A percentile compares a stretch with the other conserved stretches of the same genome.
Evolutionary conservation across 768 basidiomycete genomes (phyloP).

Genomic region (Rhodotorula babjevae): DNA sequence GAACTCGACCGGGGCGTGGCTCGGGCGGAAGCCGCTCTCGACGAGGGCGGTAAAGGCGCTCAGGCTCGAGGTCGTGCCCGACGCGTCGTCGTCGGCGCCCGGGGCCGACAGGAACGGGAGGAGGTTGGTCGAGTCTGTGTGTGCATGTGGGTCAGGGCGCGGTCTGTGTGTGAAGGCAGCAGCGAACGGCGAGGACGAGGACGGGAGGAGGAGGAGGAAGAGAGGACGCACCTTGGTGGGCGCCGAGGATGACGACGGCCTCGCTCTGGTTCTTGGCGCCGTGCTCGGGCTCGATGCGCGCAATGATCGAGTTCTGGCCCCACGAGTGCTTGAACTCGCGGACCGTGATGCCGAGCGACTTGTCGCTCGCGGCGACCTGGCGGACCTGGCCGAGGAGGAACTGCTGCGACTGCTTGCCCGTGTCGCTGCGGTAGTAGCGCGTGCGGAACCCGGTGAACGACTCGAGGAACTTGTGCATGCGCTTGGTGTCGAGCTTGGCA

Average conservation of each 20-base stretch:
- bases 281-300: conserved; percentile 42
- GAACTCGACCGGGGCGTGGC: conserved; percentile 49
- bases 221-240: conserved; percentile 1
- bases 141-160: conserved; percentile 35
- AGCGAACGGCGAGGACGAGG: conserved; percentile 22
- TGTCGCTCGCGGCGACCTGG: conserved; percentile 39
- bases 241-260: conserved; percentile 26
- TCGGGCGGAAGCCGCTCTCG: conserved; percentile 45
- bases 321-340: conserved; percentile 47
- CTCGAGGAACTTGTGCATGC: conserved; percentile 37
- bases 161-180: no score
- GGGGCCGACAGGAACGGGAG: conserved; percentile 51
- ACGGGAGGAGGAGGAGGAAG: no score
- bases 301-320: conserved; percentile 48
- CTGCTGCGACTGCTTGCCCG: conserved; percentile 48
- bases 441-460: conserved; percentile 45
- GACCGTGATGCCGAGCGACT: conserved; percentile 33
- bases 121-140: conserved; percentile 48
- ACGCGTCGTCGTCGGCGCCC: conserved; percentile 51
- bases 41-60: conserved; percentile 48
- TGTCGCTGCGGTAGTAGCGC: conserved; percentile 50
- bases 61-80: conserved; percentile 47
- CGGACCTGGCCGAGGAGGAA: conserved; percentile 48
- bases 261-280: conserved; percentile 30
- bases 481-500: conserved; percentile 16